phyloP scores from a whole-genome alignment of 768 basidiomycete species.

The Suillus decipiens region DNA sequence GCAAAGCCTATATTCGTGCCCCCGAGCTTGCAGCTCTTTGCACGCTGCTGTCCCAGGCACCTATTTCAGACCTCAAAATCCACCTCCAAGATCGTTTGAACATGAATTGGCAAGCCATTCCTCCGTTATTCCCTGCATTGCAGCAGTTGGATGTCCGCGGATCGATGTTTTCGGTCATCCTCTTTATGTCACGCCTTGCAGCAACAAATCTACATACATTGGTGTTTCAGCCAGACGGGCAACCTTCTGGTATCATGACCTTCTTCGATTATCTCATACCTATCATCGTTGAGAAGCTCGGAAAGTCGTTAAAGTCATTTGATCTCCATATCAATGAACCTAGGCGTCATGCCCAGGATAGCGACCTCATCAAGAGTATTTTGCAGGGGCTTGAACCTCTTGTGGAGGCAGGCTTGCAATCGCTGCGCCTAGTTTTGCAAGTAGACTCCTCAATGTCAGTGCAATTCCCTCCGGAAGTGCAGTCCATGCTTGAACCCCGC shows the following conservation, averaged over 20 bases:
- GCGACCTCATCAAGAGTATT: conserved; percentile 2
- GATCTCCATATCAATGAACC: conserved; percentile 11
- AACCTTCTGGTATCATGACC: background rate
- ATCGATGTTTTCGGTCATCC: background rate
- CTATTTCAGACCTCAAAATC: conserved; percentile 8
- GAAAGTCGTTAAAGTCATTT: conserved; percentile 9
- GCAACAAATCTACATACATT: conserved; percentile 1
- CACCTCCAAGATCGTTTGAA: conserved; percentile 4
- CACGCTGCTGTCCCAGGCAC: background rate
- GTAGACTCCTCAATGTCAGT: background rate
- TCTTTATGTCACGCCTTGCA: conserved; percentile 10
- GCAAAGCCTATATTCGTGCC: conserved; percentile 1
- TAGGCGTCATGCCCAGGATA: background rate
- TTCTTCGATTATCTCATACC: conserved; percentile 3
- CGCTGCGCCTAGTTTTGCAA: conserved; percentile 5
- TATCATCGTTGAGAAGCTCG: conserved; percentile 2
- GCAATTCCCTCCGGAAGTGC: conserved; percentile 2
- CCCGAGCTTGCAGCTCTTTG: conserved; percentile 4
- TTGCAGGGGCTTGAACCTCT: conserved; percentile 7
- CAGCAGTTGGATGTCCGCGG: conserved; percentile 8
- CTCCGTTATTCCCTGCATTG: conserved; percentile 8
- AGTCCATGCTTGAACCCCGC: conserved; percentile 6
- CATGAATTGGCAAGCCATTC: conserved; percentile 4
- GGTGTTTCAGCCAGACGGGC: conserved; percentile 9
- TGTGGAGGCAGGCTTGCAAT: conserved; percentile 6